Evolutionary conservation across 2,329 filamentous ascomycete genomes (phyloP), one percentile per base, ranked within the genome.

Genomic region (Geosmithia flava): DNA sequence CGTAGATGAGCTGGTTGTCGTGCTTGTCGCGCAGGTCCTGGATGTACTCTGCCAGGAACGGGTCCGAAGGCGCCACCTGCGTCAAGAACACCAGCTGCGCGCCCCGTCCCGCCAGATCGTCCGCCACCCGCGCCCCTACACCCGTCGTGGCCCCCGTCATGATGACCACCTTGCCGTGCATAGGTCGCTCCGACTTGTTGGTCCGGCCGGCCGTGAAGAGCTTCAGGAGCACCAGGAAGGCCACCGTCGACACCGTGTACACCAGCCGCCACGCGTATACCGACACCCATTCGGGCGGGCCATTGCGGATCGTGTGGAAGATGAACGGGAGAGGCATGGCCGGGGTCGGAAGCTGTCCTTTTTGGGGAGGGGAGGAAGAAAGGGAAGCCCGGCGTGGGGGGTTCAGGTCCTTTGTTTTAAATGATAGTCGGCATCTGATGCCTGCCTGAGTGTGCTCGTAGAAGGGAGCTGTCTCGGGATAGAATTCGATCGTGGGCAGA

Each of bases 101-200:
- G 54, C 93, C 93, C 54, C 89, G 81, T 17, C 69, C 62, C 48
- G 91, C 91, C 47, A 98, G 78, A 50, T 83, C 78, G 53, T 79
- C 72, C 5, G 85, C 85, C 42, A 87, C 78, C 49, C 79, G 75
- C 50, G 88, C 86, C 46, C 93, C 93, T 61, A 98, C 85, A 15
- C 93, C 93, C 44, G 90, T 91, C 47, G 93, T 98, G 27, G 91
- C 93, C 55, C 93, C 90, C 17, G 93, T 98, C 47, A 98, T 79
- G 73, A 98, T 83, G 43, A 96, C 76, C 45, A 98, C 88, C 61
- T 94, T 94, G 45, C 88, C 89, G 65, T 96, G 89, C 81, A 98
- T 89, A 48, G 85, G 75, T 50, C 87, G 78, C 61, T 95, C 89
- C 23, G 86, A 77, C 42, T 66, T 68, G 64, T 93, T 96, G 55